Conservation (phyloP, 257 asterid species). For the Penstemon barbatus region DNA sequence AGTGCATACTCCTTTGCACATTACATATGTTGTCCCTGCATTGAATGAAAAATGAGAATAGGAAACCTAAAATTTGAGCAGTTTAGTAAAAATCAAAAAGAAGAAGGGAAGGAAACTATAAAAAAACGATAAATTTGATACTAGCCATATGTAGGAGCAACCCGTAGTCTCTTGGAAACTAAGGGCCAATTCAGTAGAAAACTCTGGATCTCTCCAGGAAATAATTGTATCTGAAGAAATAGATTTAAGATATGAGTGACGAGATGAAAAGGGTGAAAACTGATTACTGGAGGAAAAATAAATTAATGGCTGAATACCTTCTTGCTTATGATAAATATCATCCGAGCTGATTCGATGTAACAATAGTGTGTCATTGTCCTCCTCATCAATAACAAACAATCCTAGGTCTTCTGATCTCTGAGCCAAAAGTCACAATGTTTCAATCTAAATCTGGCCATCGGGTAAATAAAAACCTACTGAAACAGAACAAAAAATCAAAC, state of each 20-base stretch:
- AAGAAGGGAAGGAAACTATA: no score
- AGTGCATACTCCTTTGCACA: constrained; percentile 85
- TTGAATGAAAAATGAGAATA: constrained; percentile 3
- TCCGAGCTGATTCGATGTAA: constrained; percentile 85
- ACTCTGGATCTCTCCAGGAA: constrained; percentile 97
- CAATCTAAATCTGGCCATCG: constrained; percentile 7
- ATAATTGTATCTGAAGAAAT: constrained; percentile 76
- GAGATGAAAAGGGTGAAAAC: constrained; percentile 19
- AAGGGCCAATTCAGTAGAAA: constrained; percentile 91
- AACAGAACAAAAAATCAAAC: constrained; percentile 30
- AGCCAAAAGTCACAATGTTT: constrained; percentile 28
- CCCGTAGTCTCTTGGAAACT: constrained; percentile 98
- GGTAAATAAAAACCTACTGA: constrained; percentile 17
- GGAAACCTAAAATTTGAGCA: constrained; percentile 17
- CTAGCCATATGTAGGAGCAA: constrained; percentile 94
- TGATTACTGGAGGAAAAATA: constrained; percentile 6
- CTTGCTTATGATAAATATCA: constrained; percentile 95
- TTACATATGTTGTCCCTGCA: constrained; percentile 90
- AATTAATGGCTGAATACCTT: constrained; percentile 49
- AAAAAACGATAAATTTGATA: constrained; percentile 29
- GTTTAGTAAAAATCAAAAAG: background rate
- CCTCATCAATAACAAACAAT: constrained; percentile 78
- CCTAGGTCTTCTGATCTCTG: constrained; percentile 94
- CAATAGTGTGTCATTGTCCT: constrained; percentile 76
- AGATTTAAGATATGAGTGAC: constrained; percentile 19